These are phyloP conservation scores for Vigna mungo DNA, from an alignment of 306 rosid genomes.

Conservation along the genomic window DNA sequence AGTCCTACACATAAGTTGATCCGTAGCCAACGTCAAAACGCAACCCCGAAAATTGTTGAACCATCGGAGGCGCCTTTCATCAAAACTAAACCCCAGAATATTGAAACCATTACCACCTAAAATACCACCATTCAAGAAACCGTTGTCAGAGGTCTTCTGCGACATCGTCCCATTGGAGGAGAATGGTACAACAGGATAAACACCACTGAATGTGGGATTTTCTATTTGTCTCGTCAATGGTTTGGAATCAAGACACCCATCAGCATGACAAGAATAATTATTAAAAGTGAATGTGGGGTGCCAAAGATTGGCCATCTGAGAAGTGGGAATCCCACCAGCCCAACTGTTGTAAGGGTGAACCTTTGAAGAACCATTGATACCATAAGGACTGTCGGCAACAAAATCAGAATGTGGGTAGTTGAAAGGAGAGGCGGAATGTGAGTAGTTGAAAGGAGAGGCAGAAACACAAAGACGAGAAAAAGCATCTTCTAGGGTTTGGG, in stretches of 20 bases:
- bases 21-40: slow-evolving; percentile 50
- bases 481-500: slow-evolving; percentile 51
- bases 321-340: not conserved
- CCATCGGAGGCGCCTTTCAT: slow-evolving; percentile 22
- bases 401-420: not conserved
- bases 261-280: not conserved
- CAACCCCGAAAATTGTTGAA: slow-evolving; percentile 37
- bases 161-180: slow-evolving; percentile 18
- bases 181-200: not conserved
- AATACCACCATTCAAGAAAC: not conserved
- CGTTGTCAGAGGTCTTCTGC: not conserved
- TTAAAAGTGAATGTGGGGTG: not conserved
- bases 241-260: slow-evolving; percentile 11
- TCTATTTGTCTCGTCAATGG: slow-evolving; percentile 25
- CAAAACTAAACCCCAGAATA: slow-evolving; percentile 2
- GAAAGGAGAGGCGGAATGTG: slow-evolving; percentile 1
- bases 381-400: not conserved
- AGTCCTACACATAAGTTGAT: slow-evolving; percentile 50
- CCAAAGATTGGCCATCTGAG: slow-evolving; percentile 20
- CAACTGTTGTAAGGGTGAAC: not conserved
- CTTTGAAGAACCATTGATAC: not conserved
- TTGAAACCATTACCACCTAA: not conserved
- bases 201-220: not conserved
- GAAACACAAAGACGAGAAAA: slow-evolving; percentile 51
- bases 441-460: not conserved